Evolutionary conservation across 2,329 filamentous ascomycete species (phyloP), one percentile per base, ranked within the genome.

Genomic region (Intubia oerlemansii): DNA sequence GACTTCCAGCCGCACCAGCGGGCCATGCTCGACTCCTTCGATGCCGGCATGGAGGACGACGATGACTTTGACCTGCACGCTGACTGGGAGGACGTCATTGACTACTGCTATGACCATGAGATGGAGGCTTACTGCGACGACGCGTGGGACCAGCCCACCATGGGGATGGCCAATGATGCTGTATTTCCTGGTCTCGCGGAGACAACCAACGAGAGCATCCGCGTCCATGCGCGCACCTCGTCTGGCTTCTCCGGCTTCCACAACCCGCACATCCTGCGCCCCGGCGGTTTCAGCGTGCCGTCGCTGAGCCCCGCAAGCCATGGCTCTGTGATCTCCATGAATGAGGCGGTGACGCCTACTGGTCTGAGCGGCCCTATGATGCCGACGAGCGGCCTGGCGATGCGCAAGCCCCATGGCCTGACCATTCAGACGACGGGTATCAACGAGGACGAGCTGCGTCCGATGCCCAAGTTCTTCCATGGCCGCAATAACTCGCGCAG

Each of bases 71-170:
- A 52, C 4, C 31, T 35, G 4, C 35, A 48, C 7, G 56, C 59
- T 38, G 69, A 52, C 38, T 76, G 70, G 70, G 70, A 76, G 40
- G 67, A 72, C 29, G 67, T 67, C 36, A 74, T 76, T 35, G 70
- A 76, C 42, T 76, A 73, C 45, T 73, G 66, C 42, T 76, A 76
- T 41, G 68, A 74, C 37, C 65, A 76, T 39, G 69, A 68, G 37
- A 66, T 60, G 10, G 70, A 75, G 43, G 69, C 67, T 7, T 56
- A 73, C 44, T 74, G 66, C 41, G 61, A 74, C 35, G 74, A 70
- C 38, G 60, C 68, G 25, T 74, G 68, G 68, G 64, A 69, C 33
- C 59, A 62, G 11, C 51, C 57, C 4, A 71, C 66, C 0, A 39
- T 62, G 29, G 65, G n/a, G n/a, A n/a, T n/a, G n/a, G n/a, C n/a